Base-by-base conservation (phyloP, 1,139 yeast genomes). In the Blastobotrys indianensis region DNA sequence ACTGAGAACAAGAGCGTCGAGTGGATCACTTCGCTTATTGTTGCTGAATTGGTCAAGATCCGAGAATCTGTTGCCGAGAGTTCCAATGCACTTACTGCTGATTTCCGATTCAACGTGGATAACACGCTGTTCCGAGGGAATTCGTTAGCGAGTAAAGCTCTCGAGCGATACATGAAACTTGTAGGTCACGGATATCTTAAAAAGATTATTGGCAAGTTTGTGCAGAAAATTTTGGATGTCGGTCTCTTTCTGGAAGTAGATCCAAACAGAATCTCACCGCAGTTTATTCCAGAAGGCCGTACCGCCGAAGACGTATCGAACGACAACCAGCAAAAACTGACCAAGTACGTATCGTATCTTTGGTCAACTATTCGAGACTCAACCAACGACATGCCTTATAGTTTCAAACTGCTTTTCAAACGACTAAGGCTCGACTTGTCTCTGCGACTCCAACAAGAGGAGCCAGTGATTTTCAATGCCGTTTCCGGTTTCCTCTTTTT, bases 121-220 rank as follows among this genome's bases (percentile, higher is more conserved):
- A 85, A 85, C 56, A 80, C 95, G 0, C 64, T 92, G 16, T 90
- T 92, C 60, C 72, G 97, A 54, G 96, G 97, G 0, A 84, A 86
- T 47, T 81, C 94, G 1, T 72, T 88, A 8, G 73, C 90, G 51
- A 82, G 95, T 0, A 86, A 85, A 60, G 76, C 95, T 0, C 63
- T 90, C 44, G 97, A 92, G 56, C 73, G 77, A 52, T 87, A 81
- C 61, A 83, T 85, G 61, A 72, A 82, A 39, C 69, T 94, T 56
- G 73, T 83, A 28, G 97, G 97, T 0, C 82, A 77, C 51, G 88
- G 82, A 52, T 87, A 86, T 59, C 66, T 92, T 40, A 85, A 82
- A 52, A 76, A 76, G 53, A 79, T 86, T 2, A 74, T 90, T 50
- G 90, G 94, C 0, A 75, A 73, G 20, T 80, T 86, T 53, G 77